phyloP scores from a whole-genome alignment of 129 eudicot genomes.

The Flaveria brownii region DNA sequence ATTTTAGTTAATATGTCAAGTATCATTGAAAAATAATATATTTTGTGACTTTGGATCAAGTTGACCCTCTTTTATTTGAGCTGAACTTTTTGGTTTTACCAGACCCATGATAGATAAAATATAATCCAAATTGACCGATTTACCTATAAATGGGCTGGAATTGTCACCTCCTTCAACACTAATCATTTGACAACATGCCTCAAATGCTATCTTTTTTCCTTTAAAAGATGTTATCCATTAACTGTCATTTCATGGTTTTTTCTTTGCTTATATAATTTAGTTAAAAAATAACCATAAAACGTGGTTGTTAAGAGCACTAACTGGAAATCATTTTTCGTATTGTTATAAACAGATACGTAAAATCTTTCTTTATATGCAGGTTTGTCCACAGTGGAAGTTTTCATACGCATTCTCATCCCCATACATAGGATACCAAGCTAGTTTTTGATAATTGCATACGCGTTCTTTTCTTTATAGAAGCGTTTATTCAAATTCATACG shows the following conservation, averaged over 20 bases:
- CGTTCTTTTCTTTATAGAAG: constrained; percentile 20
- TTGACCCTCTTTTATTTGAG: neutral
- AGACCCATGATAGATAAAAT: neutral
- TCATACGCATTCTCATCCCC: constrained; percentile 19
- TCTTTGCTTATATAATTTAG: neutral
- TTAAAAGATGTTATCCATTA: neutral
- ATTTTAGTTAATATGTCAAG: neutral
- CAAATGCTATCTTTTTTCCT: neutral
- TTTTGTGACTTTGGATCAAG: neutral
- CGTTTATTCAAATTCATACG: constrained; percentile 22
- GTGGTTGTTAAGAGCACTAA: constrained; percentile 13
- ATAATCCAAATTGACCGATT: neutral
- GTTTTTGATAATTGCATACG: constrained; percentile 25
- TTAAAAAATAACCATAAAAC: neutral
- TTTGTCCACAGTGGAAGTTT: constrained; percentile 15
- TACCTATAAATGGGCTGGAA: neutral
- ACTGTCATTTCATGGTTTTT: neutral
- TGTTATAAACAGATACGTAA: neutral
- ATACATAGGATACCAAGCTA: constrained; percentile 22
- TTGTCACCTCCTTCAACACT: neutral
- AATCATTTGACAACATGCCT: neutral
- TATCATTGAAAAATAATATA: neutral
- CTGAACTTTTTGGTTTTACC: neutral
- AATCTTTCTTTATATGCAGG: constrained; percentile 25
- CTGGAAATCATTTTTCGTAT: neutral